Conservation (phyloP, 2,329 filamentous ascomycete genomes). For the Penicillium polonicum region DNA sequence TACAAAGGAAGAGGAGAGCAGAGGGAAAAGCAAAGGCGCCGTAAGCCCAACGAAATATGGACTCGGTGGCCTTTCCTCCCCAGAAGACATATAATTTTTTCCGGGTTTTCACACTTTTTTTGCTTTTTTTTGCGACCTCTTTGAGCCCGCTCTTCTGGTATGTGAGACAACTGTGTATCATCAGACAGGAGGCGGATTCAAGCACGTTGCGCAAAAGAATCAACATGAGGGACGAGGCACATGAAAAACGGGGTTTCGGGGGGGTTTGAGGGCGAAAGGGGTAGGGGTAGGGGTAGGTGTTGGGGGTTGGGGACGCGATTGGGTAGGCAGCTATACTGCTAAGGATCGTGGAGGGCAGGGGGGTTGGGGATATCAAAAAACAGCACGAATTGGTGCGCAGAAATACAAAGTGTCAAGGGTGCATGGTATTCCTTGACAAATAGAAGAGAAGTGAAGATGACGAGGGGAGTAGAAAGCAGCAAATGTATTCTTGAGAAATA, state of each 20-base stretch:
- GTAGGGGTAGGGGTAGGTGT: not conserved
- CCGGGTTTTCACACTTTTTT: constrained; percentile 28
- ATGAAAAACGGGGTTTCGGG: constrained; percentile 22
- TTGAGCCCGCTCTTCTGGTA: not conserved
- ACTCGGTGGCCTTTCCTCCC: constrained; percentile 20
- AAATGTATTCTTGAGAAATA: constrained; percentile 22
- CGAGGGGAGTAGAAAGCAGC: constrained; percentile 8
- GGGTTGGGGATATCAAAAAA: constrained; percentile 20
- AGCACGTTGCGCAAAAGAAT: not conserved
- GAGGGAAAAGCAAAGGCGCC: constrained; percentile 14
- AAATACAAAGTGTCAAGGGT: constrained; percentile 11
- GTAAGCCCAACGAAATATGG: constrained; percentile 8
- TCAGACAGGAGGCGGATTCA: constrained; percentile 1
- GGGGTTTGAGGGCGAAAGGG: not conserved
- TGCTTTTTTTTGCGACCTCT: constrained; percentile 30
- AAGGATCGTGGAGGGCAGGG: constrained; percentile 23
- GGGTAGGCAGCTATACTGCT: constrained; percentile 17
- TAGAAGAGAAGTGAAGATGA: constrained; percentile 17
- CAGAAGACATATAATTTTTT: constrained; percentile 25
- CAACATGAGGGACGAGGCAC: constrained; percentile 18
- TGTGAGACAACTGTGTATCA: not conserved
- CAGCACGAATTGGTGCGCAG: constrained; percentile 26
- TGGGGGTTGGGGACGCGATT: not conserved
- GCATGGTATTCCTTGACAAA: constrained; percentile 19
- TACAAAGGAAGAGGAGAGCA: constrained; percentile 20